phyloP scores from a whole-genome alignment of 2,329 filamentous ascomycete genomes.

The Malbranchea zuffiana region DNA sequence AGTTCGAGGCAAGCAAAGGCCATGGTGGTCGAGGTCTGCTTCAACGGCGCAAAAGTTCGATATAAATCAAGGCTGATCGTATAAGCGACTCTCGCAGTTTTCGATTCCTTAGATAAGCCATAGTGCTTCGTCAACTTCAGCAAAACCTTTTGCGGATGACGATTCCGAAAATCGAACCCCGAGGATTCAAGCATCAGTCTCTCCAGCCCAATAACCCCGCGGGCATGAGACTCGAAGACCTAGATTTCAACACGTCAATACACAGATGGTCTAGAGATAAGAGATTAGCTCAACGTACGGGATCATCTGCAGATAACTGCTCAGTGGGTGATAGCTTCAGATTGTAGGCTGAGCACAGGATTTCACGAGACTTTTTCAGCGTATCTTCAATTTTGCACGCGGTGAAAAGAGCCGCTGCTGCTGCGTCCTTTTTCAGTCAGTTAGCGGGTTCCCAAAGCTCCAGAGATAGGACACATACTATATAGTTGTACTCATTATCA shows the following conservation, averaged over 20 bases:
- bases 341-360: slow-evolving; percentile 82
- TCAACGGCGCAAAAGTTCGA: slow-evolving; percentile 83
- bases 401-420: slow-evolving; percentile 76
- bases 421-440: slow-evolving; percentile 53
- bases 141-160: slow-evolving; percentile 75
- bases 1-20: slow-evolving; percentile 74
- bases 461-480: slow-evolving; percentile 26
- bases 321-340: slow-evolving; percentile 59
- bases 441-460: slow-evolving; percentile 4
- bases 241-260: slow-evolving; percentile 25
- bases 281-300: slow-evolving; percentile 41
- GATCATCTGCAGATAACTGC: slow-evolving; percentile 67
- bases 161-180: slow-evolving; percentile 84
- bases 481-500: slow-evolving; percentile 74
- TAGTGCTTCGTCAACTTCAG: slow-evolving; percentile 63
- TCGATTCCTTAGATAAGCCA: slow-evolving; percentile 36
- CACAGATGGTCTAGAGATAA: not conserved
- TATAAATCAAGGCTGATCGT: slow-evolving; percentile 81
- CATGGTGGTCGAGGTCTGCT: slow-evolving; percentile 78
- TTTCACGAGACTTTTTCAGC: slow-evolving; percentile 89
- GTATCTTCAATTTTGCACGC: slow-evolving; percentile 98
- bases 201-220: slow-evolving; percentile 79
- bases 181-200: slow-evolving; percentile 85
- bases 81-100: slow-evolving; percentile 50
- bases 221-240: slow-evolving; percentile 69